phyloP scores from a whole-genome alignment of 1,284 basidiomycete genomes.

The Marasmius sp. region DNA sequence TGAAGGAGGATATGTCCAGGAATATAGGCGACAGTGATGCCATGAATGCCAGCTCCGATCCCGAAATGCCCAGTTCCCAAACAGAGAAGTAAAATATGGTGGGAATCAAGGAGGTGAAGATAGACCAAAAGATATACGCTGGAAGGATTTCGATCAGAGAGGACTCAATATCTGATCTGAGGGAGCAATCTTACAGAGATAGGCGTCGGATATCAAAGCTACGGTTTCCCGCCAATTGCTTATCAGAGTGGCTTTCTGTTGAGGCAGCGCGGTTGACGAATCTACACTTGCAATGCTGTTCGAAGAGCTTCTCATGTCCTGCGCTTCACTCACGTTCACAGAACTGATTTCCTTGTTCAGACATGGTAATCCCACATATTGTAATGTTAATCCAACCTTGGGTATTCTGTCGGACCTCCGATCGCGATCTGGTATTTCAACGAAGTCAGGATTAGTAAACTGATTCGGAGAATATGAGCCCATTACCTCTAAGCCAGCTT shows the following conservation, averaged over 20 bases:
- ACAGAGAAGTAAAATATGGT: slow-evolving; percentile 92
- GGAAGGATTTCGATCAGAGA: slow-evolving; percentile 6
- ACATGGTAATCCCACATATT: background rate
- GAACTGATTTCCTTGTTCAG: background rate
- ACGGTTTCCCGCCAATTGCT: slow-evolving; percentile 21
- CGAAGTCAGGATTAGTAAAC: background rate
- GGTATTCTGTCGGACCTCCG: background rate
- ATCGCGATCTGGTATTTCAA: background rate
- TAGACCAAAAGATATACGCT: slow-evolving; percentile 89
- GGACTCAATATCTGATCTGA: slow-evolving; percentile 1
- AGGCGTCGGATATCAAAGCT: slow-evolving; percentile 52
- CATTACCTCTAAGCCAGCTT: slow-evolving; percentile 50
- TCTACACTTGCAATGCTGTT: too few species aligned
- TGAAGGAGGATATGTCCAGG: slow-evolving; percentile 47
- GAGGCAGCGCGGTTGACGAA: too few species aligned
- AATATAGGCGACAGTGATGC: slow-evolving; percentile 67
- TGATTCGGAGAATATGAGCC: slow-evolving; percentile 15
- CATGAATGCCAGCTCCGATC: slow-evolving; percentile 72
- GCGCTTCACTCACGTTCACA: background rate
- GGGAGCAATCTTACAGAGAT: slow-evolving; percentile 46
- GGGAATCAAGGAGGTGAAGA: slow-evolving; percentile 80
- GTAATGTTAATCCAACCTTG: background rate
- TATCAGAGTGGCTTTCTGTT: background rate
- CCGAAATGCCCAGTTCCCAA: slow-evolving; percentile 83
- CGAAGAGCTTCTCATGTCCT: background rate